Conservation (phyloP, 768 basidiomycete species). For the Mrakia blollopis region DNA sequence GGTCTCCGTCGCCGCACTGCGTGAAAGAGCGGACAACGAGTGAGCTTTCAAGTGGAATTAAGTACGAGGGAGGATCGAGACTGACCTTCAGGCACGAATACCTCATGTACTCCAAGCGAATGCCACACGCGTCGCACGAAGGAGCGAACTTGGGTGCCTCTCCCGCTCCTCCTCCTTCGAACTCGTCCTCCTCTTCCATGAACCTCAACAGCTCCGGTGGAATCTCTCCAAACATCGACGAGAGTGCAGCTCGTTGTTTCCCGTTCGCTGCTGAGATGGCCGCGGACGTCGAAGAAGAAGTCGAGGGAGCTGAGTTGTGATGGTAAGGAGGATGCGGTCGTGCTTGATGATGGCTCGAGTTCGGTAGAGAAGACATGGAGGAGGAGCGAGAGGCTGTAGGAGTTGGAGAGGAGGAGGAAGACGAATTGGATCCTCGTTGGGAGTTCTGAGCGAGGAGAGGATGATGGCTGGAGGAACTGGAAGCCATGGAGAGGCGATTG, state of each 20-base stretch:
- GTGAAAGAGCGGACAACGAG: background rate
- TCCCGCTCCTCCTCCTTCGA: background rate
- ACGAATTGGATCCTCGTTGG: background rate
- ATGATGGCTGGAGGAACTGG: background rate
- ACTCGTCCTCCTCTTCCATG: constrained; percentile 22
- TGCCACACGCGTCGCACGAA: constrained; percentile 71
- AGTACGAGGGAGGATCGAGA: background rate
- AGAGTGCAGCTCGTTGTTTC: background rate
- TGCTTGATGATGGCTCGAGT: background rate
- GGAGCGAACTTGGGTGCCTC: constrained; percentile 17
- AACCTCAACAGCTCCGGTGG: constrained; percentile 23
- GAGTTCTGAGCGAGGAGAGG: background rate
- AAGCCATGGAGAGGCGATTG: constrained; percentile 7
- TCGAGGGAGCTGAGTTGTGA: background rate
- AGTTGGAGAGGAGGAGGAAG: background rate
- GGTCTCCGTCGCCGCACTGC: constrained; percentile 21
- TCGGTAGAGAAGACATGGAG: background rate
- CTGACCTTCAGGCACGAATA: constrained; percentile 79
- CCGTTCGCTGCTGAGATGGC: background rate
- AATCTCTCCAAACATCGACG: background rate
- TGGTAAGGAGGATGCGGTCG: constrained; percentile 6
- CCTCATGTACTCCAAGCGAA: constrained; percentile 68
- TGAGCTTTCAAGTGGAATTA: too few relatives aligned
- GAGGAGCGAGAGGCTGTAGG: background rate
- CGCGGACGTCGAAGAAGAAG: background rate